A percentile compares a stretch with the other conserved stretches of the same genome.
Conservation (phyloP, 768 basidiomycete genomes). For the Scleroderma bovista region DNA sequence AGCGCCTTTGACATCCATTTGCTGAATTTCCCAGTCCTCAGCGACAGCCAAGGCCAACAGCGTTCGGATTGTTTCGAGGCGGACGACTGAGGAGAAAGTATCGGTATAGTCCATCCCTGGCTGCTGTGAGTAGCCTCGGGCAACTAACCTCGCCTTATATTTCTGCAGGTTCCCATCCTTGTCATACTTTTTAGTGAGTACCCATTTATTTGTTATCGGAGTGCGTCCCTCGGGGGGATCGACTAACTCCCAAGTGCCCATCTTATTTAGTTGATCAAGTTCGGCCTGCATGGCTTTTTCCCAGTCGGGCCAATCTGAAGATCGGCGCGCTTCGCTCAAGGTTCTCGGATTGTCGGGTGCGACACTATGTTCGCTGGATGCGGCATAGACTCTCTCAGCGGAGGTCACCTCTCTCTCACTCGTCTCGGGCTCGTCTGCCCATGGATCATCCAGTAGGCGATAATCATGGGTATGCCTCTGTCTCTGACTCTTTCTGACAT, state of each 20-base stretch:
- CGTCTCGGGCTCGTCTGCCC: no score
- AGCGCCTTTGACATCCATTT: slow-evolving; percentile 25
- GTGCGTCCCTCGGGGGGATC: slow-evolving; percentile 19
- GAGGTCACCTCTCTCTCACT: no score
- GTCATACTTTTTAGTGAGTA: slow-evolving; percentile 7
- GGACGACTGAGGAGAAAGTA: slow-evolving; percentile 27
- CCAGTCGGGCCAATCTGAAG: slow-evolving; percentile 1
- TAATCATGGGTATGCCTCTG: no score
- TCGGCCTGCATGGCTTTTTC: background rate
- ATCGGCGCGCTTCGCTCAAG: background rate
- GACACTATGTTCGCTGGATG: background rate
- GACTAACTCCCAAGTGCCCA: slow-evolving; percentile 16
- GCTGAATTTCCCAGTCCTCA: slow-evolving; percentile 22
- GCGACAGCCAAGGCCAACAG: slow-evolving; percentile 17
- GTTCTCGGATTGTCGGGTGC: background rate
- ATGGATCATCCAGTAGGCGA: no score
- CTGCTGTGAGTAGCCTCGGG: slow-evolving; percentile 34
- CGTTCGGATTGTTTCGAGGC: slow-evolving; percentile 14
- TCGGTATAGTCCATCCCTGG: slow-evolving; percentile 32
- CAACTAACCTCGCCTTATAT: slow-evolving; percentile 34
- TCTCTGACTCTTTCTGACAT: no score
- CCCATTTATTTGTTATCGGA: slow-evolving; percentile 25
- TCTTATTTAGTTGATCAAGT: background rate
- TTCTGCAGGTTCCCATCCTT: slow-evolving; percentile 5
- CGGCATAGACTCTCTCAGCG: background rate